phyloP scores from a whole-genome alignment of 1,139 yeast genomes.

The Martiniozyma asiatica region DNA sequence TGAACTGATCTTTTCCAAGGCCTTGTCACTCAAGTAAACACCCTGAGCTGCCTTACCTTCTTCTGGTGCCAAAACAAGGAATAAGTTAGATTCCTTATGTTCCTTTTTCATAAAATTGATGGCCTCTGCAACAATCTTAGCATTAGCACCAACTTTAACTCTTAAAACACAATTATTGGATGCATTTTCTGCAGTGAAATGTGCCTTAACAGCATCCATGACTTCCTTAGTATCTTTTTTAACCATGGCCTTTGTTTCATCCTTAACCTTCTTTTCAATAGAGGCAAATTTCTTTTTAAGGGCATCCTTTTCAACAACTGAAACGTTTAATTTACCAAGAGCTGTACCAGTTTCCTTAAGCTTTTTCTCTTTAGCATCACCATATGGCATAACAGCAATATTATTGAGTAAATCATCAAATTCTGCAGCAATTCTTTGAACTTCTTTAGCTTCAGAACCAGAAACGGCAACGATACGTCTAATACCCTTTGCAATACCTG shows the following conservation, averaged over 20 bases:
- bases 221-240: slow-evolving; percentile 81
- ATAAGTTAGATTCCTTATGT: slow-evolving; percentile 64
- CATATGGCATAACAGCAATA: slow-evolving; percentile 43
- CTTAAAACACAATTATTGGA: slow-evolving; percentile 51
- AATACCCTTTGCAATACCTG: slow-evolving; percentile 97
- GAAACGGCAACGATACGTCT: slow-evolving; percentile 97
- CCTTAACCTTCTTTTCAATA: slow-evolving; percentile 79
- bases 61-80: slow-evolving; percentile 60
- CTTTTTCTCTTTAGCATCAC: slow-evolving; percentile 62
- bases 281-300: slow-evolving; percentile 63
- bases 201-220: slow-evolving; percentile 62
- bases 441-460: slow-evolving; percentile 81
- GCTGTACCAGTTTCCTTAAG: slow-evolving; percentile 77
- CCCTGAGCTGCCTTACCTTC: slow-evolving; percentile 87
- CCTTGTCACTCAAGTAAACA: slow-evolving; percentile 69
- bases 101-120: slow-evolving; percentile 73
- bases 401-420: slow-evolving; percentile 49
- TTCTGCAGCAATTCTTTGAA: slow-evolving; percentile 70
- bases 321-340: slow-evolving; percentile 69
- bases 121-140: slow-evolving; percentile 92
- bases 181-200: slow-evolving; percentile 43
- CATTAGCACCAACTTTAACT: slow-evolving; percentile 66
- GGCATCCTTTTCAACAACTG: slow-evolving; percentile 69
- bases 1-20: slow-evolving; percentile 60
- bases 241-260: slow-evolving; percentile 74